Conservation (phyloP, 2,329 filamentous ascomycete genomes). For the Xylaria hypoxylon region DNA sequence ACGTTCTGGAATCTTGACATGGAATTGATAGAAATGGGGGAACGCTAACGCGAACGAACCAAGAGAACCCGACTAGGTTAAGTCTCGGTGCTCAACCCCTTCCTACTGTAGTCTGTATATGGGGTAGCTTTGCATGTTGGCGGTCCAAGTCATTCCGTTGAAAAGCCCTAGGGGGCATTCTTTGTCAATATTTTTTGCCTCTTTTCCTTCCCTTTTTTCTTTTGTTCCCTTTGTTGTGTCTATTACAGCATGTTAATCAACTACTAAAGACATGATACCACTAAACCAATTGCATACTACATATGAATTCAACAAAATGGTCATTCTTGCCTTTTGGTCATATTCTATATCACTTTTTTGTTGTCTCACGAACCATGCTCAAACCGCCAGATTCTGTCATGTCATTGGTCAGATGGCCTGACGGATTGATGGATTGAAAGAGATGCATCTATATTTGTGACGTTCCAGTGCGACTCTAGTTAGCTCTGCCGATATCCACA, state of each 20-base stretch:
- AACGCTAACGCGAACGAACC: not conserved
- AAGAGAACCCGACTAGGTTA: constrained; percentile 4
- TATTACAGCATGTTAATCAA: constrained; percentile 44
- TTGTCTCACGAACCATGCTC: not conserved
- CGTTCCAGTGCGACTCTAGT: too few species aligned
- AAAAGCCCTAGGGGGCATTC: constrained; percentile 1
- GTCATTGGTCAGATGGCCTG: not conserved
- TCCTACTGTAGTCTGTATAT: constrained; percentile 16
- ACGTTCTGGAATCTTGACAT: constrained; percentile 25
- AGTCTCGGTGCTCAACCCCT: not conserved
- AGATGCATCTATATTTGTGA: too few species aligned
- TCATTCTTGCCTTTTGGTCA: not conserved
- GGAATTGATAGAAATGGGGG: constrained; percentile 29
- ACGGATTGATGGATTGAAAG: too few species aligned
- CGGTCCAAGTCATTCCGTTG: not conserved
- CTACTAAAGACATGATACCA: constrained; percentile 51
- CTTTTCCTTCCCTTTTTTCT: constrained; percentile 7
- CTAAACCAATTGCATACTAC: constrained; percentile 50
- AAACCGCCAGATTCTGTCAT: not conserved
- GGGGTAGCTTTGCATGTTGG: constrained; percentile 5
- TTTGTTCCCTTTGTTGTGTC: constrained; percentile 41
- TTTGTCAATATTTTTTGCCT: not conserved
- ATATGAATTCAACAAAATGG: constrained; percentile 49
- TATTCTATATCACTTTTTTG: not conserved
- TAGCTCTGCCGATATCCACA: too few species aligned